Base-by-base conservation (phyloP, 2,329 filamentous ascomycete species). In the Ophiostoma sp. region DNA sequence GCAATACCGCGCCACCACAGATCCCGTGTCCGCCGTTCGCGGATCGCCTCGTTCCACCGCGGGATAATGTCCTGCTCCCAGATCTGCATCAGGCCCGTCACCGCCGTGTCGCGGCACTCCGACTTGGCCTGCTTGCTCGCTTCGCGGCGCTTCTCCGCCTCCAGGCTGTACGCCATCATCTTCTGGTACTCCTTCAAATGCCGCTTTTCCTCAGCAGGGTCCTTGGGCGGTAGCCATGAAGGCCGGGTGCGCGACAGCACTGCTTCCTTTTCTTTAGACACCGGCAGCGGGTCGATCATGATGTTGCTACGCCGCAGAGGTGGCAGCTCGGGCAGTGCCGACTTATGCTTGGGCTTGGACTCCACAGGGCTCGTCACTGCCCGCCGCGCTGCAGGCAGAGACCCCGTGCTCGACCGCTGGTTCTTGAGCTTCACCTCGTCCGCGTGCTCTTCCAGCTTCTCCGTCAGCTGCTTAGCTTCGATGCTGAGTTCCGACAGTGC, bases 151-250 rank as follows among this genome's bases (percentile, higher is more conserved):
- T 85, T 84, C 41, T 89, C 87, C 0, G 86, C 84, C 75, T 87
- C 86, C 68, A 82, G 78, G 74, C 87, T 88, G 64, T 81, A 82
- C 0, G 83, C 84, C 89, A 94, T 92, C 90, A 95, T 94, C 78
- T 85, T 88, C 79, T 94, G 89, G 77, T 94, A 95, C 77, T 95
- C 89, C 76, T 87, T 93, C 74, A 99, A 78, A 79, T 99, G 95
- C 74, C 89, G 90, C 77, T 87, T 91, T 81, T 99, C 95, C 79
- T 99, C 95, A 69, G 91, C 91, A 1, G 93, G 94, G 74, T 95
- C 89, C 80, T 95, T 95, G 0, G 92, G 92, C 0, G 92, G 92
- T 2, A 95, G 82, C 92, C 92, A 95, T 1, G 90, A 93, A 0
- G 92, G 92, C 52, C 92, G 85, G 1, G 92, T 95, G 23, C 92